These are phyloP conservation scores for Colletotrichum filicis DNA, from an alignment of 2,329 filamentous ascomycete genomes.

Conservation along the genomic window DNA sequence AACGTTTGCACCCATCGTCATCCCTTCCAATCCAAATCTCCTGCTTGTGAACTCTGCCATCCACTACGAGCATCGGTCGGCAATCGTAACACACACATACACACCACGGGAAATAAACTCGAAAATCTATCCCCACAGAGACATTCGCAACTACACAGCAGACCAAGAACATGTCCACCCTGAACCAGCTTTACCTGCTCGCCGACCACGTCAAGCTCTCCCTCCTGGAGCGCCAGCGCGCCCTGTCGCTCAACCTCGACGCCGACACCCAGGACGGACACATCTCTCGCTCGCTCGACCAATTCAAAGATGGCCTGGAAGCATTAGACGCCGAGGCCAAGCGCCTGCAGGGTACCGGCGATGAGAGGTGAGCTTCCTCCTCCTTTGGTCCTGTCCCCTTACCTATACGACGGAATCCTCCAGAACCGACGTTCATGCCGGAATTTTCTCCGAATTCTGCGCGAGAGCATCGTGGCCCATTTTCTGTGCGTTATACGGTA, in stretches of 20 bases:
- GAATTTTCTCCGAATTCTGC: constrained; percentile 33
- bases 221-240: constrained; percentile 89
- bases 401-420: neutral
- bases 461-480: constrained; percentile 25
- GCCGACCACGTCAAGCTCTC: constrained; percentile 98
- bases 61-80: neutral
- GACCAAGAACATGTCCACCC: constrained; percentile 60
- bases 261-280: constrained; percentile 87
- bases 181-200: constrained; percentile 87
- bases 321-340: constrained; percentile 72
- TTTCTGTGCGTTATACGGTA: neutral
- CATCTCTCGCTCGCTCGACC: constrained; percentile 88
- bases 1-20: neutral
- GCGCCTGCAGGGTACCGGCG: constrained; percentile 71
- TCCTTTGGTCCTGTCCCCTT: constrained; percentile 3
- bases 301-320: constrained; percentile 83
- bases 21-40: neutral
- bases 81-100: neutral
- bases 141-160: neutral
- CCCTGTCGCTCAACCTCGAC: constrained; percentile 82
- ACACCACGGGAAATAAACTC: too few relatives aligned
- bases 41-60: neutral
- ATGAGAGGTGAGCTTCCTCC: constrained; percentile 65
- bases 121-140: neutral
- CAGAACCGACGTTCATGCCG: constrained; percentile 19